A percentile compares a stretch with the other conserved stretches of the same genome.
phyloP scores from a whole-genome alignment of 371 early-diverging fungal species.

The Syncephalastrum monosporum region DNA sequence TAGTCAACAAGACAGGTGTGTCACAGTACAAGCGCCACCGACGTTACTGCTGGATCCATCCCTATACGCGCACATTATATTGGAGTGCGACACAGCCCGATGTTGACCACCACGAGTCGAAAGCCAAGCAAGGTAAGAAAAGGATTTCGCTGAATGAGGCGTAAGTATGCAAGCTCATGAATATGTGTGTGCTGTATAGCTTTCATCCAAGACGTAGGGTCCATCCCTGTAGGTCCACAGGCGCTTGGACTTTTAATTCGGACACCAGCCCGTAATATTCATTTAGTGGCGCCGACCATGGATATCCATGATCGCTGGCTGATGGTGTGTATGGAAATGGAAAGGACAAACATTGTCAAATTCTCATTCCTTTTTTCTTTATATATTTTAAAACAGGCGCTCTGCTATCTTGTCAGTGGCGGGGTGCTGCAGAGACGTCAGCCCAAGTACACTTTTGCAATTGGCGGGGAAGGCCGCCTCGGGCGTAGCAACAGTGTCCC shows the following conservation, averaged over 20 bases:
- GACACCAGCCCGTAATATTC: constrained; percentile 67
- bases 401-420: no score
- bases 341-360: no score
- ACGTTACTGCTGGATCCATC: constrained; percentile 84
- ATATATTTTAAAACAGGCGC: no score
- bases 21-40: constrained; percentile 66
- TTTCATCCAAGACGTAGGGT: constrained; percentile 57
- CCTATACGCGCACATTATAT: constrained; percentile 77
- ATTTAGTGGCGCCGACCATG: constrained; percentile 64
- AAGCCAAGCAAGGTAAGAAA: constrained; percentile 54
- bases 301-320: constrained; percentile 74
- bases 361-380: no score
- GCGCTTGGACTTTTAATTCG: constrained; percentile 61
- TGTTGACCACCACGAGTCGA: constrained; percentile 49
- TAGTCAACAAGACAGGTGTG: constrained; percentile 42
- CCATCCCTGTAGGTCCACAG: constrained; percentile 43
- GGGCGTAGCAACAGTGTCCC: no score
- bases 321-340: constrained; percentile 23
- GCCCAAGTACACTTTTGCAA: no score
- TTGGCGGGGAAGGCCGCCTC: no score
- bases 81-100: constrained; percentile 77
- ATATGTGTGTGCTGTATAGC: constrained; percentile 28
- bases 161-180: background rate
- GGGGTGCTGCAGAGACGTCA: no score
- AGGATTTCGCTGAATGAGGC: background rate